Percentiles rank a stretch among this genome's conserved stretches.
Evolutionary conservation across 2,329 filamentous ascomycete genomes (phyloP).

Genomic region (Capronia coronata): DNA sequence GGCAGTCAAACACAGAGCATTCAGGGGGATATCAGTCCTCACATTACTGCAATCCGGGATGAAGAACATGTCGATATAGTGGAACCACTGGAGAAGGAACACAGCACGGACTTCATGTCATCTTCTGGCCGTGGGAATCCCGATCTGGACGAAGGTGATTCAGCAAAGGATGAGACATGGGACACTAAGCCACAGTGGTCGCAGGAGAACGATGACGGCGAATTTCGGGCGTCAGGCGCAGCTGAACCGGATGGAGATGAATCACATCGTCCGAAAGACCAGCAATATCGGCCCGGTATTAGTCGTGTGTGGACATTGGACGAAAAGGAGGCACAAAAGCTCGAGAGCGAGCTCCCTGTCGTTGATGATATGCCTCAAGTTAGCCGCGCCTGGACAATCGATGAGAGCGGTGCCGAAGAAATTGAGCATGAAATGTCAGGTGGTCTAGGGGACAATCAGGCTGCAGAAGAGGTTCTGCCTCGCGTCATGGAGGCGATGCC

Average conservation of each 20-base stretch:
- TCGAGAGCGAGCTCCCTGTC: constrained; percentile 18
- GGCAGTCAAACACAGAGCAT: constrained; percentile 28
- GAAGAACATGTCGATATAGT: constrained; percentile 37
- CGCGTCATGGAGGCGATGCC: neutral
- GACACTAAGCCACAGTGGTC: constrained; percentile 28
- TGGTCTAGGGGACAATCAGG: neutral
- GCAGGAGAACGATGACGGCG: constrained; percentile 34
- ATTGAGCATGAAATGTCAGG: constrained; percentile 6
- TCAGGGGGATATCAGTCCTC: constrained; percentile 31
- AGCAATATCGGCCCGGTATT: constrained; percentile 7
- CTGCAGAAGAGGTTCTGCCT: neutral
- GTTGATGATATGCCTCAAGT: constrained; percentile 18
- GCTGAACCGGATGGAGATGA: constrained; percentile 36
- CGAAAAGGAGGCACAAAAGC: constrained; percentile 15
- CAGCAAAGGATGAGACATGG: constrained; percentile 43
- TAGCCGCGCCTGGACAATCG: constrained; percentile 18
- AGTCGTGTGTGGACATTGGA: constrained; percentile 23
- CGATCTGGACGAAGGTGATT: constrained; percentile 58
- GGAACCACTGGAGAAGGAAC: constrained; percentile 40
- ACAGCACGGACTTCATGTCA: constrained; percentile 48
- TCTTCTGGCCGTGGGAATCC: constrained; percentile 61
- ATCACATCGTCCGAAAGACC: neutral
- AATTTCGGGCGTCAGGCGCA: constrained; percentile 49
- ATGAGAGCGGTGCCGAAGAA: constrained; percentile 19
- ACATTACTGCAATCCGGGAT: constrained; percentile 27